A percentile compares a stretch with the other conserved stretches of the same genome.
phyloP scores from a whole-genome alignment of 371 early-diverging fungal genomes.

The Rhizopus sp. region DNA sequence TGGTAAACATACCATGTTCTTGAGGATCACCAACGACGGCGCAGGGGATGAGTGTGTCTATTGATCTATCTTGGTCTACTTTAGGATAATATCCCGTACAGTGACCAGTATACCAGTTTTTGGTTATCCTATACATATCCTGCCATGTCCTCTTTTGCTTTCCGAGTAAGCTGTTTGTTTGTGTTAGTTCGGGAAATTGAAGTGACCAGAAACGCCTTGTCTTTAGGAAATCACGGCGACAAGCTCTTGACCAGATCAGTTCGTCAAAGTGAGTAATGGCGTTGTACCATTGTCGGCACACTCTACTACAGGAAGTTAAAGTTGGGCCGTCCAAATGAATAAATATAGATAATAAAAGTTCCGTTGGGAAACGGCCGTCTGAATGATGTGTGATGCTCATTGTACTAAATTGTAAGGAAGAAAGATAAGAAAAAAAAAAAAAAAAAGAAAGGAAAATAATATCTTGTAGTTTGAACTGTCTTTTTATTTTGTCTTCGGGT shows the following conservation, averaged over 20 bases:
- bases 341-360: conserved; percentile 44
- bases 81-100: conserved; percentile 46
- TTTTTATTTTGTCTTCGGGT: conserved; percentile 1
- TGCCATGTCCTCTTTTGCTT: conserved; percentile 39
- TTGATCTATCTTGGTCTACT: conserved; percentile 3
- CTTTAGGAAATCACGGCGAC: conserved; percentile 30
- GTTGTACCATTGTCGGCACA: conserved; percentile 39
- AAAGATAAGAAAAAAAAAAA: conserved; percentile 10
- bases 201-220: conserved; percentile 40
- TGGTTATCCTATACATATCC: conserved; percentile 54
- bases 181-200: conserved; percentile 30
- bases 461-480: conserved; percentile 2
- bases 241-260: conserved; percentile 38
- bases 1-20: conserved; percentile 52
- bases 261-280: conserved; percentile 42
- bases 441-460: conserved; percentile 8
- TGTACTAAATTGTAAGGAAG: conserved; percentile 7
- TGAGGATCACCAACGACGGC: conserved; percentile 53
- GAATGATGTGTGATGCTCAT: background rate
- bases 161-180: background rate
- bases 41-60: conserved; percentile 8
- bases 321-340: conserved; percentile 36
- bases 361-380: conserved; percentile 32
- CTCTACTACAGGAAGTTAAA: conserved; percentile 26
- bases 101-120: conserved; percentile 56